Conservation (phyloP, 345 rosid species). For the Gossypium bickii region DNA sequence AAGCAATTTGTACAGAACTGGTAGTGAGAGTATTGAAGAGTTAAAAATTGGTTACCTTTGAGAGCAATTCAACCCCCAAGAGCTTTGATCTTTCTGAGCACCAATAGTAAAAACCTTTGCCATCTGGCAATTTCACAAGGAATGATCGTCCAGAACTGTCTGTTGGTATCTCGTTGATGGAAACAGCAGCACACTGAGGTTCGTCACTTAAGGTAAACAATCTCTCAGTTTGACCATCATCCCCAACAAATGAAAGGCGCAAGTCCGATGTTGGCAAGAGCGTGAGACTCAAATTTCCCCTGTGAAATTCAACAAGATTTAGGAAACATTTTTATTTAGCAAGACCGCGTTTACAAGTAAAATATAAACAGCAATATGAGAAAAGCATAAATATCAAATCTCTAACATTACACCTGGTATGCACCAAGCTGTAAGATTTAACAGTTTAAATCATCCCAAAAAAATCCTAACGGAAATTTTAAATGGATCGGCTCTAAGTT, state of each 20-base stretch:
- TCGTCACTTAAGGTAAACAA: constrained; percentile 54
- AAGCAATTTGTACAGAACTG: neutral
- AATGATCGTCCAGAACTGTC: constrained; percentile 92
- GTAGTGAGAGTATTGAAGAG: neutral
- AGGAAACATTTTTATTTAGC: neutral
- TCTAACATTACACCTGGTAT: neutral
- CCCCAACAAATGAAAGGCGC: constrained; percentile 77
- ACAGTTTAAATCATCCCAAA: constrained; percentile 2
- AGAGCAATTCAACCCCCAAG: constrained; percentile 73
- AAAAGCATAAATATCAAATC: neutral
- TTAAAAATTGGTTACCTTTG: constrained; percentile 51
- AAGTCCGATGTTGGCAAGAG: constrained; percentile 82
- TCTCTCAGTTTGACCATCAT: constrained; percentile 70
- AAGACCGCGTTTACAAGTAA: neutral
- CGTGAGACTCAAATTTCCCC: constrained; percentile 79
- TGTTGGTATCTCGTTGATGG: constrained; percentile 53
- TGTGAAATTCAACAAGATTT: constrained; percentile 26
- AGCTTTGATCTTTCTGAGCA: constrained; percentile 92
- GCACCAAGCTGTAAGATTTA: neutral
- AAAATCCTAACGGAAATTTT: neutral
- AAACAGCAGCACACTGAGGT: constrained; percentile 43
- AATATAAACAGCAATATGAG: neutral
- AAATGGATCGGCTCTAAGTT: neutral
- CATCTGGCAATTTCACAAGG: constrained; percentile 50
- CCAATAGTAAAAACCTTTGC: constrained; percentile 66